phyloP scores from a whole-genome alignment of 2,329 filamentous ascomycete species.

The Monilinia fructigena region DNA sequence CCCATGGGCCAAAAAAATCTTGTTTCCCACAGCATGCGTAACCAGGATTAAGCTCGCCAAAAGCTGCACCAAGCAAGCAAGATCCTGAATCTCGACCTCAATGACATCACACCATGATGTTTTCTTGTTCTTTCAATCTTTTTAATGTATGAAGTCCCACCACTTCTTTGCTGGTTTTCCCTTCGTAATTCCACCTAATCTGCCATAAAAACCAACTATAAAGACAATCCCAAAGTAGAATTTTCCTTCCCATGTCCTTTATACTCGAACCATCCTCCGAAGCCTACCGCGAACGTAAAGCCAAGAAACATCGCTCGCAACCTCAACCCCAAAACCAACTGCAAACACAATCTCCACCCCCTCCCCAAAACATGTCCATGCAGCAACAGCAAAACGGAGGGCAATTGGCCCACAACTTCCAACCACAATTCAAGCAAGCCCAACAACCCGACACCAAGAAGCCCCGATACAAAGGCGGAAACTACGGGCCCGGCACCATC shows the following conservation, averaged over 20 bases:
- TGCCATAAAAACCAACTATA: not conserved
- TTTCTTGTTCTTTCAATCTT: conserved; percentile 19
- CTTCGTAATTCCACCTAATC: conserved; percentile 6
- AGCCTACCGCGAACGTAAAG: conserved; percentile 22
- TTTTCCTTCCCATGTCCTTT: conserved; percentile 11
- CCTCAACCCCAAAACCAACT: not conserved
- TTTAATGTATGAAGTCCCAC: conserved; percentile 14
- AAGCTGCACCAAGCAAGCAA: conserved; percentile 10
- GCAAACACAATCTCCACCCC: not conserved
- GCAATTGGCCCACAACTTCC: conserved; percentile 15
- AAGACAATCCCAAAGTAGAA: conserved; percentile 7
- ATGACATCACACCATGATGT: conserved; percentile 22
- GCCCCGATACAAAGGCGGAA: conserved; percentile 21
- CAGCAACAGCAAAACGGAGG: conserved; percentile 12
- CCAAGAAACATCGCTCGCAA: conserved; percentile 17
- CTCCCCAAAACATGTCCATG: conserved; percentile 11
- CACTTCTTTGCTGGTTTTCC: not conserved
- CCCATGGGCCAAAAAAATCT: conserved; percentile 20
- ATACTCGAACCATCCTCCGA: conserved; percentile 19
- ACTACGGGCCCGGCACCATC: conserved; percentile 21
- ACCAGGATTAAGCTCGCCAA: conserved; percentile 17
- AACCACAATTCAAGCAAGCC: conserved; percentile 13
- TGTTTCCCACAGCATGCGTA: conserved; percentile 20
- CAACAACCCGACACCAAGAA: conserved; percentile 17
- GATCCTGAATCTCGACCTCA: conserved; percentile 21